Base-by-base conservation (phyloP, 2,329 filamentous ascomycete genomes). In the Ophiosphaerella korrae region DNA sequence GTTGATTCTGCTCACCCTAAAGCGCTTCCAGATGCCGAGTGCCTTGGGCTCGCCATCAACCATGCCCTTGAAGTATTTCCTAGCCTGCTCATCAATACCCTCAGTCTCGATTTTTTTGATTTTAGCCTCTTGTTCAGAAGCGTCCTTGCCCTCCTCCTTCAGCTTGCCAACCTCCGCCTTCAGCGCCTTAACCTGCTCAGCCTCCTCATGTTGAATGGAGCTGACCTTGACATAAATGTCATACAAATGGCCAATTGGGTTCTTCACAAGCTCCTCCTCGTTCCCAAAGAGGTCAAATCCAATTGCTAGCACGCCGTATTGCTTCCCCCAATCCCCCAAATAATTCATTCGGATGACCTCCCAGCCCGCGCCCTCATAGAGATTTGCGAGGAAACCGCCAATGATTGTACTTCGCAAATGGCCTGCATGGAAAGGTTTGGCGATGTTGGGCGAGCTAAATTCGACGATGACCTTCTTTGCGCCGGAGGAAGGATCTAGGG, bases 371-470 rank as follows among this genome's bases (percentile, higher is more conserved):
- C 74, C 78, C 62, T 86, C 79, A 67, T 90, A 88, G 2, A 90
- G 69, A 63, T 90, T 90, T 18, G 85, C 78, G 16, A 91, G 74
- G 70, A 89, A 90, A 26, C 86, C 86, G 37, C 88, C 88, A 49
- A 91, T 88, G 57, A 92, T 89, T 43, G 88, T 92, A 65, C 86
- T 89, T 63, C 88, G 81, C 60, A 92, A 77, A 75, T 92, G 88
- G 5, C 86, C 86, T 18, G 86, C 87, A 66, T 89, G 86, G 74
- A 92, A 91, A 18, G 87, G 89, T 75, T 93, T 93, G 39, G 90
- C 90, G 52, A 94, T 92, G 71, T 94, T 94, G 43, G 90, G 90
- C 7, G 88, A 92, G 7, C 88, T 91, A 74, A 93, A 94, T 67
- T 94, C 90, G 63, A 94, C 83, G 44, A 94, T 83, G 38, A 87